These are phyloP conservation scores for Sistotremastrum suecicum DNA, from an alignment of 768 basidiomycete genomes.

Conservation along the genomic window DNA sequence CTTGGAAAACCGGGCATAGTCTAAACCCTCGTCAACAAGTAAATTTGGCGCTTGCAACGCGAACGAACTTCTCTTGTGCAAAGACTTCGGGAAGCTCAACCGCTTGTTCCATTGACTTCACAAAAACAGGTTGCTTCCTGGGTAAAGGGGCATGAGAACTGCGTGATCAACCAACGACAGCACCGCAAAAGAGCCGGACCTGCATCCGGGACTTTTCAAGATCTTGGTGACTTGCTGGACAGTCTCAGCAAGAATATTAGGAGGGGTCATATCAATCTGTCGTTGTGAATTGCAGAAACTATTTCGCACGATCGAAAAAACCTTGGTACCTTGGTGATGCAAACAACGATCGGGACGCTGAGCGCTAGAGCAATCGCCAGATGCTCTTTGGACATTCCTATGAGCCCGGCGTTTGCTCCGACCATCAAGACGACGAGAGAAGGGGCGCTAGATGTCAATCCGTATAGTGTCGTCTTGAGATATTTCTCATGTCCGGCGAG, in stretches of 20 bases:
- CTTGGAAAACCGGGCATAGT: conserved; percentile 79
- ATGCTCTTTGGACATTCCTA: conserved; percentile 93
- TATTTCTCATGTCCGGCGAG: conserved; percentile 93
- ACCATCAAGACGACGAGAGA: conserved; percentile 89
- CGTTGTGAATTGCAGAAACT: conserved; percentile 1
- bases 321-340: conserved; percentile 72
- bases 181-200: conserved; percentile 12
- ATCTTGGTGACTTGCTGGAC: conserved; percentile 89
- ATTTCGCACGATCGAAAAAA: not conserved
- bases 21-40: conserved; percentile 21
- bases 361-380: conserved; percentile 88
- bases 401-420: conserved; percentile 85
- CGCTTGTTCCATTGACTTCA: conserved; percentile 69
- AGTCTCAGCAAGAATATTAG: conserved; percentile 82
- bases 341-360: conserved; percentile 84
- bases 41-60: not conserved
- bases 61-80: conserved; percentile 49
- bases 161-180: not conserved
- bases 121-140: conserved; percentile 74
- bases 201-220: conserved; percentile 82
- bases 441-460: conserved; percentile 86
- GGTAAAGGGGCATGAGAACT: not conserved
- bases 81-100: conserved; percentile 67
- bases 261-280: conserved; percentile 94
- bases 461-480: conserved; percentile 86